Evolutionary conservation across 805 yeast genomes (phyloP), one percentile per base, ranked within the genome.

Genomic region (Ogataea pignaliae): DNA sequence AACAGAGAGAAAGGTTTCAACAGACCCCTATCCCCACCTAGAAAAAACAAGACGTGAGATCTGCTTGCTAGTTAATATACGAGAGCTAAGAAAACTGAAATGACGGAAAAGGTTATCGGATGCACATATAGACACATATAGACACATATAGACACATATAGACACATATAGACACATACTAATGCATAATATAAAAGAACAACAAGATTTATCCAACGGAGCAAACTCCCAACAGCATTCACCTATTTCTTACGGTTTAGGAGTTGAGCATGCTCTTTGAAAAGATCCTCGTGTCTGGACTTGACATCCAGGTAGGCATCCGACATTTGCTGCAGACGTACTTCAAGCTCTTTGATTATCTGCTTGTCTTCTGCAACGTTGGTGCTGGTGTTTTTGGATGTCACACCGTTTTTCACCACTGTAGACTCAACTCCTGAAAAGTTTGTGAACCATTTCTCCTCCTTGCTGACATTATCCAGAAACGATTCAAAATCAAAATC

Each of bases 291-390:
- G 56, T 84, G 82, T 65, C 78, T 74, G 26, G 66, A 63, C 59
- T 81, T 73, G 48, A 84, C 61, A 29, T 80, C 81, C 11, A 68
- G 64, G 63, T 84, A 83, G 2, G 85, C 87, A 14, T 68, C 63
- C 0, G 81, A 74, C n/a, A 81, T 63, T 48, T 70, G 71, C 12
- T 63, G 63, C 16, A 83, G 59, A 48, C 80, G 73, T 16, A 57
- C 65, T 56, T 74, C 71, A 41, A 79, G 55, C 16, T 65, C 72
- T 2, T 55, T 51, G 8, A 67, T 62, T 41, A 64, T 66, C 29
- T 47, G 45, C 38, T 59, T 65, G 39, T 63, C 61, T 8, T 51
- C 54, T 13, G 47, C 34, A 7, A 31, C 38, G 10, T 42, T 47
- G 7, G 39, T 13, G 16, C 10, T 10, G 33, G 14, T 2, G 34